A percentile compares a stretch with the other conserved stretches of the same genome.
Conservation (phyloP, 768 basidiomycete genomes). For the Lactarius sanguifluus region DNA sequence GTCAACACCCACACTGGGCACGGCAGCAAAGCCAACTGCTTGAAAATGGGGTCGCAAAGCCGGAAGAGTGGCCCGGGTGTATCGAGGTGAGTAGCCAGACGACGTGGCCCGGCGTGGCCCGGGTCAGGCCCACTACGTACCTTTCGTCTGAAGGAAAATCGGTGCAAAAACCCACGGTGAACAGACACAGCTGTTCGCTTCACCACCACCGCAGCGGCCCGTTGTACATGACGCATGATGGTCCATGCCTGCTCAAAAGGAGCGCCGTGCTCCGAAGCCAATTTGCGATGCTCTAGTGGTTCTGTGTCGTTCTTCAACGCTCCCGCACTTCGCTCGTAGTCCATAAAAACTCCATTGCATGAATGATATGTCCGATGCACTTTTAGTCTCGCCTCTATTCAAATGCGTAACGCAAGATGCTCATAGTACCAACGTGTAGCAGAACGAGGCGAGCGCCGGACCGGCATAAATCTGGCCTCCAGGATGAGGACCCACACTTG, state of each 20-base stretch:
- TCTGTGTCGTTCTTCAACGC: conserved; percentile 5
- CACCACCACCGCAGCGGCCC: conserved; percentile 64
- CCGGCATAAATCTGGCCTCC: conserved; percentile 38
- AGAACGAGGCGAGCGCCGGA: conserved; percentile 40
- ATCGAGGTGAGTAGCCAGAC: no score
- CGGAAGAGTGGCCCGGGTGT: no score
- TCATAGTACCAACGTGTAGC: conserved; percentile 55
- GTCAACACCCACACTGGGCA: no score
- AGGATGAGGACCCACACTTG: conserved; percentile 5
- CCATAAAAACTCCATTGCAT: conserved; percentile 57
- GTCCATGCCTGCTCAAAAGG: conserved; percentile 61
- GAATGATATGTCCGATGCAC: conserved; percentile 35
- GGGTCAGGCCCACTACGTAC: conserved; percentile 36
- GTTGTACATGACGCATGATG: conserved; percentile 38
- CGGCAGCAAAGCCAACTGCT: no score
- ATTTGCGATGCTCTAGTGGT: conserved; percentile 37
- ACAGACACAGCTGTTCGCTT: conserved; percentile 62
- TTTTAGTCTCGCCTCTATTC: no score
- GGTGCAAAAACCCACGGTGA: conserved; percentile 58
- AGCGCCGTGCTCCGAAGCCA: conserved; percentile 58
- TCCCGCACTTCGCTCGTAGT: conserved; percentile 39
- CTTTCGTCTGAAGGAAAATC: conserved; percentile 50
- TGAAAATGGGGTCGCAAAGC: no score
- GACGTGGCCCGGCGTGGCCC: no score
- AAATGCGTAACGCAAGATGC: conserved; percentile 26